A percentile compares a stretch with the other conserved stretches of the same genome.
These are phyloP conservation scores for Powellomyces hirtus DNA, from an alignment of 192 early-diverging fungal genomes.

Conservation along the genomic window DNA sequence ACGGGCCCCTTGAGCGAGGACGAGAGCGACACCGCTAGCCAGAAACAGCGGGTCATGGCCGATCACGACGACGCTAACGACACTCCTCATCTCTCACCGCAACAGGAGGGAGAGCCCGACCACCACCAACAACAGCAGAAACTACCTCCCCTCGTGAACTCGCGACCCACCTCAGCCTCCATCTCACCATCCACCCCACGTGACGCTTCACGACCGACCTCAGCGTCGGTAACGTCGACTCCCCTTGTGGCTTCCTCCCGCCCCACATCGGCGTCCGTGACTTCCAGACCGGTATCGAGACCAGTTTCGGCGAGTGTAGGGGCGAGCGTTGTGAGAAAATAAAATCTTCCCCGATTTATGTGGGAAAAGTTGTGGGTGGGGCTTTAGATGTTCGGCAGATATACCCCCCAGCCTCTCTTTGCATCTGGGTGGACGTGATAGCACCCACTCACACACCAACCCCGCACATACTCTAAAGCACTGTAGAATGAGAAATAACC, in stretches of 20 bases:
- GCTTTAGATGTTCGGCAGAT: too few species aligned
- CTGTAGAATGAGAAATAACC: too few species aligned
- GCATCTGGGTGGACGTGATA: too few species aligned
- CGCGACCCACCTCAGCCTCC: background rate
- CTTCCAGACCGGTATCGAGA: background rate
- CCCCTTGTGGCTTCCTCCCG: too few species aligned
- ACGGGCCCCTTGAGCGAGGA: constrained; percentile 8
- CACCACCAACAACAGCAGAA: background rate
- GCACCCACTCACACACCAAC: too few species aligned
- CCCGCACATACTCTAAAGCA: too few species aligned
- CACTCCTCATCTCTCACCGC: background rate
- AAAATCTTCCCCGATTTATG: too few species aligned
- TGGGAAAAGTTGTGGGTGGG: too few species aligned
- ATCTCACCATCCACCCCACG: too few species aligned
- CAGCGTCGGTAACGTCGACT: background rate
- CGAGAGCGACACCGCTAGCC: background rate
- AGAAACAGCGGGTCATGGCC: background rate
- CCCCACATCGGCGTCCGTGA: background rate
- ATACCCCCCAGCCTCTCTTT: too few species aligned
- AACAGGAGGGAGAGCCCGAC: background rate
- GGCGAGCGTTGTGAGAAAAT: too few species aligned
- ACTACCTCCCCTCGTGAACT: background rate
- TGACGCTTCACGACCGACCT: background rate
- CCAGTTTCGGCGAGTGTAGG: background rate
- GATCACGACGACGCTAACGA: background rate